Evolutionary conservation across 2,329 filamentous ascomycete species (phyloP).

Genomic region (Fusarium setosum): DNA sequence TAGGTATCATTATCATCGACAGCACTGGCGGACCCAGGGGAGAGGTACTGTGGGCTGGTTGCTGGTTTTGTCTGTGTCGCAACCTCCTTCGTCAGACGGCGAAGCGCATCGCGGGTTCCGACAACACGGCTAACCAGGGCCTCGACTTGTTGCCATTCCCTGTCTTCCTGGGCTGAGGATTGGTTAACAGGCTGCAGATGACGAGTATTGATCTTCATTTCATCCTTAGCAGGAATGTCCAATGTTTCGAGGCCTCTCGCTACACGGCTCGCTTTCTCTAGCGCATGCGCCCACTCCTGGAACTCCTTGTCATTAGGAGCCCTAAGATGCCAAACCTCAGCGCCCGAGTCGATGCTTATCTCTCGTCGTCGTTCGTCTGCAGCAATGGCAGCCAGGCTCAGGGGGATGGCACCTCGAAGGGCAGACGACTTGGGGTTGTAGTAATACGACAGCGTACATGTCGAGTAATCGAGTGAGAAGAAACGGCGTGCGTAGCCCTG

Average conservation of each 20-base stretch:
- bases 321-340: constrained; percentile 95
- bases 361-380: constrained; percentile 89
- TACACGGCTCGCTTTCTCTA: constrained; percentile 83
- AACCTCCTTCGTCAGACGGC: constrained; percentile 87
- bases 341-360: constrained; percentile 96
- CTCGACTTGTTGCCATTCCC: constrained; percentile 90
- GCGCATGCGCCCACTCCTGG: constrained; percentile 83
- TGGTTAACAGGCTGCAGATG: constrained; percentile 43
- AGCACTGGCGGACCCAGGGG: constrained; percentile 53
- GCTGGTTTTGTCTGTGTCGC: constrained; percentile 60
- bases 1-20: constrained; percentile 69
- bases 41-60: constrained; percentile 49
- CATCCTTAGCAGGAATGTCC: constrained; percentile 41
- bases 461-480: constrained; percentile 95
- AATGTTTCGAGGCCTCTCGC: constrained; percentile 63
- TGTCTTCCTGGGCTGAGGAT: constrained; percentile 69
- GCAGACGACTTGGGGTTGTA: constrained; percentile 94
- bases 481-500: constrained; percentile 94
- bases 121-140: constrained; percentile 86
- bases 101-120: constrained; percentile 88
- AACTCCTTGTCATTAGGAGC: constrained; percentile 88
- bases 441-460: constrained; percentile 96
- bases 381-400: constrained; percentile 90
- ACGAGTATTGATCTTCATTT: constrained; percentile 43
- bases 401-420: constrained; percentile 88